phyloP scores from a whole-genome alignment of 192 early-diverging fungal genomes.

The Rhizoclosmatium globosum region DNA sequence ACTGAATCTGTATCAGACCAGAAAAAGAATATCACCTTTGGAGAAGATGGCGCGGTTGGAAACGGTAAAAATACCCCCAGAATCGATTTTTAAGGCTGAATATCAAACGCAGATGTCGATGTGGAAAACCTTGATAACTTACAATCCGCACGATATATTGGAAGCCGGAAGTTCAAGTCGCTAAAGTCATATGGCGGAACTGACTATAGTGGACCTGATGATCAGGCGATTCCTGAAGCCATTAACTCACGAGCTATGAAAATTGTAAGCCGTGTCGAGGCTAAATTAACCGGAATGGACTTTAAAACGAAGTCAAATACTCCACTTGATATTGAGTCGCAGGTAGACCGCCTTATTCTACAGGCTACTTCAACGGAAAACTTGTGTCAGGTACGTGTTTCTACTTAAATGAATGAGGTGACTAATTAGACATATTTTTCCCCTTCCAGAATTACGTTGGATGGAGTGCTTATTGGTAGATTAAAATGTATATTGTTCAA shows the following conservation, averaged over 20 bases:
- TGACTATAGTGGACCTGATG: constrained; percentile 1
- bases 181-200: constrained; percentile 10
- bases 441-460: constrained; percentile 21
- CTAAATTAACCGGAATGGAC: constrained; percentile 84
- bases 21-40: constrained; percentile 10
- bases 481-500: background rate
- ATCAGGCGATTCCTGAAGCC: constrained; percentile 47
- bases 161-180: constrained; percentile 32
- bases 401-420: constrained; percentile 14
- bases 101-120: background rate
- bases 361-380: constrained; percentile 87
- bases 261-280: constrained; percentile 84
- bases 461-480: constrained; percentile 22
- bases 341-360: constrained; percentile 85
- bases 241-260: constrained; percentile 76
- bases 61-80: background rate
- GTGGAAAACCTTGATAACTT: constrained; percentile 4
- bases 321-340: constrained; percentile 74
- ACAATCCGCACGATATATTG: constrained; percentile 11
- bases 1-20: background rate
- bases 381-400: constrained; percentile 64
- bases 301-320: constrained; percentile 71
- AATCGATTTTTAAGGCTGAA: background rate
- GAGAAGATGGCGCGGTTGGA: constrained; percentile 4
- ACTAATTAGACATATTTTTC: constrained; percentile 1